A percentile compares a stretch with the other conserved stretches of the same genome.
Conservation (phyloP, 78 protist species). For the Dictyostelium purpureum region DNA sequence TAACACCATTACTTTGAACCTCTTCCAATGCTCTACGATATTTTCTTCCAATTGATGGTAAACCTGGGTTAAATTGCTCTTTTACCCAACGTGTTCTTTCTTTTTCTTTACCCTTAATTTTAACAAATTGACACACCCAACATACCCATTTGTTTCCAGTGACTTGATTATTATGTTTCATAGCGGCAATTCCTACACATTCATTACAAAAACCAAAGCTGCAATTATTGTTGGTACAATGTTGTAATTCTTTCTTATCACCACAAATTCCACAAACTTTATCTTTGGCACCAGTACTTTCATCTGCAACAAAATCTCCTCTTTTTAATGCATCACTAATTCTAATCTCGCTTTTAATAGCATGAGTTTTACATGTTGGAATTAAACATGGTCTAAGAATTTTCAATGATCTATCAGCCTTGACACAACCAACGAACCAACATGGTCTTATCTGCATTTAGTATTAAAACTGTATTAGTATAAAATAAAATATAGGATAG, state of each 20-base stretch:
- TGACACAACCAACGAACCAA: constrained; percentile 64
- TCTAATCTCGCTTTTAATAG: constrained; percentile 24
- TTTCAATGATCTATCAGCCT: constrained; percentile 75
- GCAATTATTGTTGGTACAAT: constrained; percentile 56
- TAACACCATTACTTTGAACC: not conserved
- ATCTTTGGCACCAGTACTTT: constrained; percentile 26
- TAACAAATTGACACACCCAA: constrained; percentile 40
- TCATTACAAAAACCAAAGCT: constrained; percentile 59
- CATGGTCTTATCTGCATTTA: constrained; percentile 49
- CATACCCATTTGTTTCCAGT: constrained; percentile 31
- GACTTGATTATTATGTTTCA: constrained; percentile 37
- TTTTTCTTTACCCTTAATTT: constrained; percentile 24
- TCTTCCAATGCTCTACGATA: not conserved
- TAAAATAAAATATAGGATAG: not conserved
- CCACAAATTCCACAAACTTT: constrained; percentile 71
- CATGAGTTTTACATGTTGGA: constrained; percentile 76
- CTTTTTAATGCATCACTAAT: constrained; percentile 35
- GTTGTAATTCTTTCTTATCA: constrained; percentile 11
- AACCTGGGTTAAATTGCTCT: not conserved
- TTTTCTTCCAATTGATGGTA: not conserved
- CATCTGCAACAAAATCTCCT: constrained; percentile 39
- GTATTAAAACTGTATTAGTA: not conserved
- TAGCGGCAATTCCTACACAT: constrained; percentile 14
- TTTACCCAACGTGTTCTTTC: constrained; percentile 72
- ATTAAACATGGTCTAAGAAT: constrained; percentile 62